Evolutionary conservation across 2,329 filamentous ascomycete species (phyloP), one percentile per base, ranked within the genome.

Genomic region (Claviceps quebecensis): DNA sequence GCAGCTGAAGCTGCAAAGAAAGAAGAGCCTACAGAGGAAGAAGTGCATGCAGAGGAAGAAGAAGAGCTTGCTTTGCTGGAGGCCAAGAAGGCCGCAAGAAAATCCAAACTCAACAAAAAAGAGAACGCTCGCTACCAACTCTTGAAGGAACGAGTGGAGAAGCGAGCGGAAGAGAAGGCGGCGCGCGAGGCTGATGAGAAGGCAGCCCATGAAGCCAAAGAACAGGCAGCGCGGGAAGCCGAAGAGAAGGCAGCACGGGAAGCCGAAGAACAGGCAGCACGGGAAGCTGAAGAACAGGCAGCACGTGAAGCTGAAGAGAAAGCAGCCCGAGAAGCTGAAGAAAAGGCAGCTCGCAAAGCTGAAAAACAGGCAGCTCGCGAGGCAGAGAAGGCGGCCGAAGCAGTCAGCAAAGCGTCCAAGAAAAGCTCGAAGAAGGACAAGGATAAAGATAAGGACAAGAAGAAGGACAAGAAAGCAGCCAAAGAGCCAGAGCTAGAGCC

Each of bases 51-150:
- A 2, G 52, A 57, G 19, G 64, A 70, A 48, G 66, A 71, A 53
- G 60, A 62, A 11, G 67, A 74, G 52, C 61, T 73, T 13, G 67
- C 62, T 14, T 59, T 61, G 4, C 62, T 74, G 4, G 71, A 70
- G 44, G 65, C 67, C 23, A 78, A 76, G 59, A 77, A 74, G 57
- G 66, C 67, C 1, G 74, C 72, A 56, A 78, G 73, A 59, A 63
- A 65, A 51, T 63, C 65, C 51, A 75, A 66, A 53, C 57, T 73
- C 13, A 61, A 58, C 2, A 75, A 69, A 55, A 73, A 67, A 52
- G 72, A 73, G 36, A 63, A 73, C 48, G 71, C 75, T 53, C 73
- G 70, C 53, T 63, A 69, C 26, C 63, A 68, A 37, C 56, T 58
- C 7, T 58, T 74, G 6, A 66, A 61, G 9, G 63, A 63, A 39